Conservation (phyloP, 139 green algal species). For the Closterium sp. region DNA sequence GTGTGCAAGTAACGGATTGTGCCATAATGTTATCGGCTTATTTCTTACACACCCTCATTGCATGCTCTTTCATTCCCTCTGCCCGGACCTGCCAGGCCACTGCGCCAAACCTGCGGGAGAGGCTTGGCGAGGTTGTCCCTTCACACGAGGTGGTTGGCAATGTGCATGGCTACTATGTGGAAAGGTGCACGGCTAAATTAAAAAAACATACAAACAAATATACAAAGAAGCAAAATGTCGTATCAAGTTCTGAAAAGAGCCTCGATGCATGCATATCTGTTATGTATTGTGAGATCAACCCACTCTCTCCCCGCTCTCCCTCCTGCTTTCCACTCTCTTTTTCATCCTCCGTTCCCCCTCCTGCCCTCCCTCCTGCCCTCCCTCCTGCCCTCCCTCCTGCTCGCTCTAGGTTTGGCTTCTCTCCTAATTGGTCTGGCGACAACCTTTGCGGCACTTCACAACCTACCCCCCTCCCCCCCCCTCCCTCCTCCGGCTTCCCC, state of each 20-base stretch:
- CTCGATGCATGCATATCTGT: too few species aligned
- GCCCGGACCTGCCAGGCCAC: conserved; percentile 21
- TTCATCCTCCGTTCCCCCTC: not conserved
- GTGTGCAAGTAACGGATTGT: too few species aligned
- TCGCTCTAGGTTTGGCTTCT: not conserved
- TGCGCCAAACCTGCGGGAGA: conserved; percentile 23
- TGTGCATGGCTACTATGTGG: conserved; percentile 45
- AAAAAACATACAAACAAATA: too few species aligned
- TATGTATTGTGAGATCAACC: too few species aligned
- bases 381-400: not conserved
- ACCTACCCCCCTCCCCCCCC: too few species aligned
- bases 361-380: not conserved
- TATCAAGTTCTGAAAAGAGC: too few species aligned
- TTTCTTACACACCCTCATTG: not conserved
- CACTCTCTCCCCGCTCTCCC: too few species aligned
- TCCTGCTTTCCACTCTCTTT: too few species aligned
- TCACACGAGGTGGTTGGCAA: conserved; percentile 14
- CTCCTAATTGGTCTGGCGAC: too few species aligned
- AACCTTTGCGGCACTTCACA: not conserved
- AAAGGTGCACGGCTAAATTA: conserved; percentile 41
- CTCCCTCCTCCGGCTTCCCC: not conserved
- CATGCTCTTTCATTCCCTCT: not conserved
- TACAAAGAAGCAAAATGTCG: too few species aligned
- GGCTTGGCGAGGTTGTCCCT: conserved; percentile 25
- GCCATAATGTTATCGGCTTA: too few species aligned